Base-by-base conservation (phyloP, 2,329 filamentous ascomycete genomes). In the Madurella mycetomatis region DNA sequence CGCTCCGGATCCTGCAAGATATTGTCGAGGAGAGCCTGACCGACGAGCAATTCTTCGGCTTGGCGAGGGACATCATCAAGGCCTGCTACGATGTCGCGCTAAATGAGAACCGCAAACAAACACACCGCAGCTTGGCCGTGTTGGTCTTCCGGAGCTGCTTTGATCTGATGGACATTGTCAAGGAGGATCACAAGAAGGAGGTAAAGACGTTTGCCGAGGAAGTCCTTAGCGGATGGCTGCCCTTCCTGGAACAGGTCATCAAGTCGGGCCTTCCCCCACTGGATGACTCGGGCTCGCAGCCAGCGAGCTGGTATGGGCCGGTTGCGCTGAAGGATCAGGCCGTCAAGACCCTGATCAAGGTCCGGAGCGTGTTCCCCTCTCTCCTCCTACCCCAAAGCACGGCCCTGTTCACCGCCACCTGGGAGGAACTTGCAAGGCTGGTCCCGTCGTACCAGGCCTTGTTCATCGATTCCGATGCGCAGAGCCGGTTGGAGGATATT, bases 81-180 rank as follows among this genome's bases (percentile, higher is more conserved):
- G 85, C 87, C 48, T 82, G 96, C 32, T 94, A 90, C 69, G 82
- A 89, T 64, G 87, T 96, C 39, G 90, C 92, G 13, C 79, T 88
- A 53, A 88, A 88, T 68, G 82, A 87, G 55, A 79, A 79, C 57
- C 84, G 89, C 63, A 91, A 89, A 67, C 80, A 87, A 9, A 83
- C 84, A 56, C 77, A 96, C 55, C 83, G 94, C 57, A 90, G 91
- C 31, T 77, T 97, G 62, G 89, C 94, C 40, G 87, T 97, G 41
- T 90, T 88, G 41, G 89, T 96, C 54, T 96, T 97, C 77, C 83
- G 90, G 54, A 85, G 85, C 47, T 96, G 90, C 72, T 95, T 99
- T 69, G 91, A 97, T 68, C 89, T 94, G 53, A 83, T 99, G 74
- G 91, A 97, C 72, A 95, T 96, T 83, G 88, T 97, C 61, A 88